Evolutionary conservation across 2,329 filamentous ascomycete species (phyloP).

Genomic region (Stachybotrys chlorohalonatus): DNA sequence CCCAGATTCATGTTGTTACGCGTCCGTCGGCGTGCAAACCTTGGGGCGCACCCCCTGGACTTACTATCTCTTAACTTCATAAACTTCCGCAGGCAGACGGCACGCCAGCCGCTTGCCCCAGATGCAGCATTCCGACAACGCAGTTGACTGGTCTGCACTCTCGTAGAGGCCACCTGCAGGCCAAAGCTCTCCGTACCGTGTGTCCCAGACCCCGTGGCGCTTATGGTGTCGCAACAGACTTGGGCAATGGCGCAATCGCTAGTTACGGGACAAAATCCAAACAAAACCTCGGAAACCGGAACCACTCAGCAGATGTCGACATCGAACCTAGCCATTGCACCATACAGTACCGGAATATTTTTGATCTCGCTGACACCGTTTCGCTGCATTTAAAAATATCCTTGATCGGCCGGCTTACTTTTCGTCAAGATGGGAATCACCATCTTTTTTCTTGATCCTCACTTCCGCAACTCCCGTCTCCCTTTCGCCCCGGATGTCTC

Average conservation of each 20-base stretch:
- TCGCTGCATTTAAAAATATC: not conserved
- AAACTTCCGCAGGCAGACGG: not conserved
- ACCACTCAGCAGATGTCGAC: not conserved
- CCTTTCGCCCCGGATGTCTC: not conserved
- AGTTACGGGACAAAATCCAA: not conserved
- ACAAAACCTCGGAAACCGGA: not conserved
- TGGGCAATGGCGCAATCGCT: conserved; percentile 1
- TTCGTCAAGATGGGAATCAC: not conserved
- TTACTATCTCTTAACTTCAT: not conserved
- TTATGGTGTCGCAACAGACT: not conserved
- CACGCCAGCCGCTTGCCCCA: not conserved
- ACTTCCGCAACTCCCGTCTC: not conserved
- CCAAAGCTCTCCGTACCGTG: not conserved
- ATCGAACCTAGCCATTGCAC: not conserved
- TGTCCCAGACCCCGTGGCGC: not conserved
- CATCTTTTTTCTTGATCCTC: not conserved
- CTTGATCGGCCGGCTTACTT: not conserved
- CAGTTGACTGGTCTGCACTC: not conserved
- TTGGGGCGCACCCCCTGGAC: too few relatives aligned
- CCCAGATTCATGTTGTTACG: not conserved
- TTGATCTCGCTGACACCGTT: not conserved
- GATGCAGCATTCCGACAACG: not conserved
- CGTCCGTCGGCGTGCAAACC: not conserved
- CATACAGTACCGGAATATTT: not conserved
- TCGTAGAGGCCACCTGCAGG: not conserved